These are phyloP conservation scores for Peronosclerospora sorghi DNA, from an alignment of 352 stramenopile species.

Conservation along the genomic window DNA sequence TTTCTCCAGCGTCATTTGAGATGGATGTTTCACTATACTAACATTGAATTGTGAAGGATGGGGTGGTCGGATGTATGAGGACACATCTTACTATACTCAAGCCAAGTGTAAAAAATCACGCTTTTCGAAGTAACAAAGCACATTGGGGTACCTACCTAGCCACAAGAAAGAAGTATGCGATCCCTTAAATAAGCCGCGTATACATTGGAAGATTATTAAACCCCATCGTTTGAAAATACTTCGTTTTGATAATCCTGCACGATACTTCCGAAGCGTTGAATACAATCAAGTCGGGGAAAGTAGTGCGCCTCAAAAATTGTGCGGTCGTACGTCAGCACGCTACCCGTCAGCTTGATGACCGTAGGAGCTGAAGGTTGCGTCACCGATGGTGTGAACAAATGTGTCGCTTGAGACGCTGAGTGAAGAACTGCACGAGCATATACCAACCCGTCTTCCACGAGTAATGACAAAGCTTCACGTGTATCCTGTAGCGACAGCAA, in stretches of 20 bases:
- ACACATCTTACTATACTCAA: too few relatives aligned
- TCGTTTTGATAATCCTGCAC: conserved; percentile 65
- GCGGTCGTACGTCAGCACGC: conserved; percentile 40
- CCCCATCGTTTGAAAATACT: conserved; percentile 14
- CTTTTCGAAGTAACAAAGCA: too few relatives aligned
- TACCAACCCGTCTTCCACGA: conserved; percentile 62
- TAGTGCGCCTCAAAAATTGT: conserved; percentile 43
- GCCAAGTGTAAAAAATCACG: too few relatives aligned
- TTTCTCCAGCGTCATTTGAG: too few relatives aligned
- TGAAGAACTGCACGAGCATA: conserved; percentile 36
- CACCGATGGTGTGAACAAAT: conserved; percentile 22
- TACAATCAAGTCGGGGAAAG: conserved; percentile 69
- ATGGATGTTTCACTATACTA: too few relatives aligned
- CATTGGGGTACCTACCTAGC: too few relatives aligned
- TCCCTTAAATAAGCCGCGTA: conserved; percentile 1
- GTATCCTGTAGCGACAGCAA: conserved; percentile 66
- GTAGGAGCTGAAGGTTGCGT: conserved; percentile 10
- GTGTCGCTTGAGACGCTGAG: not conserved
- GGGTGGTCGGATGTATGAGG: too few relatives aligned
- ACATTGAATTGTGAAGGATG: too few relatives aligned
- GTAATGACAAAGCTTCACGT: conserved; percentile 48
- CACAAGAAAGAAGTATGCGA: too few relatives aligned
- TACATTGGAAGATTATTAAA: conserved; percentile 1
- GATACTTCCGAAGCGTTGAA: conserved; percentile 70
- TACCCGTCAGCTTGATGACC: conserved; percentile 30